phyloP scores from a whole-genome alignment of 495 filamentous ascomycete species.

The Penicillium bialowiezense region DNA sequence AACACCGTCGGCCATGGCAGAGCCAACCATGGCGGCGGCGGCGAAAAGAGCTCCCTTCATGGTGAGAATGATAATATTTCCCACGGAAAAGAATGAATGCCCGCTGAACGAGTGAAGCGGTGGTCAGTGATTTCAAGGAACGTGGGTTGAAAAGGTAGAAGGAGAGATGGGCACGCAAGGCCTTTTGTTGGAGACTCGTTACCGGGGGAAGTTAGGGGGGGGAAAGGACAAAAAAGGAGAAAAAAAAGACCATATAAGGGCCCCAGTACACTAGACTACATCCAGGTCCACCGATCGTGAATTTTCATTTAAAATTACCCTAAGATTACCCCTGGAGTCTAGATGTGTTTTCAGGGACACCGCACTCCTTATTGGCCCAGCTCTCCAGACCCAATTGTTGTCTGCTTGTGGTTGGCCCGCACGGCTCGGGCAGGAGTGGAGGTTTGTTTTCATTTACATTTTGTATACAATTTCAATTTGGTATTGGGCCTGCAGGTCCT shows the following conservation, averaged over 20 bases:
- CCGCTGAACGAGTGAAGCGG: constrained; percentile 98
- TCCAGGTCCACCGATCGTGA: constrained; percentile 22
- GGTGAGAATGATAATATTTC: constrained; percentile 33
- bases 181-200: constrained; percentile 45
- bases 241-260: constrained; percentile 14
- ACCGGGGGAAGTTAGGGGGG: constrained; percentile 32
- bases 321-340: constrained; percentile 7
- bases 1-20: constrained; percentile 57
- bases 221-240: constrained; percentile 23
- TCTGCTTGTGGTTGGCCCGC: constrained; percentile 22
- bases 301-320: constrained; percentile 8
- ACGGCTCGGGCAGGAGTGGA: constrained; percentile 27
- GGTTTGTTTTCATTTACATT: too few relatives aligned
- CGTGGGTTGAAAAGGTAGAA: constrained; percentile 34
- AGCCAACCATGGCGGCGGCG: constrained; percentile 62
- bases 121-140: constrained; percentile 51
- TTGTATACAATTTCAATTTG: not conserved
- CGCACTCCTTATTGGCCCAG: not conserved
- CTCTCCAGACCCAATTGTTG: not conserved
- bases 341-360: not conserved
- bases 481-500: too few relatives aligned
- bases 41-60: constrained; percentile 71
- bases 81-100: constrained; percentile 64
- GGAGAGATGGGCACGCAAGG: constrained; percentile 47
- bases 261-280: not conserved